Conservation (phyloP, 2,329 filamentous ascomycete genomes). For the Sporothrix mexicana region DNA sequence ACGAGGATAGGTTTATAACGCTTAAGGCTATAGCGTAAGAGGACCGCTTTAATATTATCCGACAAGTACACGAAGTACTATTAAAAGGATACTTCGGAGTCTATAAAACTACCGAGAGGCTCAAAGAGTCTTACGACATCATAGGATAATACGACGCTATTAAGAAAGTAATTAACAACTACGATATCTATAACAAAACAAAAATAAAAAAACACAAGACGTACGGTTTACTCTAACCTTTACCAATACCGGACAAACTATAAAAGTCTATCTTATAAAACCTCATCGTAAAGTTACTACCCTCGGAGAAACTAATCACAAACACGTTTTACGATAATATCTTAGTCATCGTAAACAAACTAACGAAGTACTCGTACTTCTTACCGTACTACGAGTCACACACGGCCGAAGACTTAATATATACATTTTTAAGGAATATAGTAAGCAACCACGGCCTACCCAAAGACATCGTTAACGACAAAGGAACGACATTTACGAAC, state of each 20-base stretch:
- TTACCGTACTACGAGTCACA: no score
- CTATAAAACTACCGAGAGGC: not conserved
- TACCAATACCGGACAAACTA: not conserved
- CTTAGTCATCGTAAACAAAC: not conserved
- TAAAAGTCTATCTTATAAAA: not conserved
- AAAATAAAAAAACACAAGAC: no score
- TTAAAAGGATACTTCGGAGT: not conserved
- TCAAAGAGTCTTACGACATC: not conserved
- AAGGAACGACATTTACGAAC: no score
- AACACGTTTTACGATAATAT: not conserved
- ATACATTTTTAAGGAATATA: no score
- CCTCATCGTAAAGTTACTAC: not conserved
- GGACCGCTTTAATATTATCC: not conserved
- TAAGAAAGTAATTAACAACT: no score
- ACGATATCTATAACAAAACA: no score
- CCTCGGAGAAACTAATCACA: not conserved
- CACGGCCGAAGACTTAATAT: no score
- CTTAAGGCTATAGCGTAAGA: not conserved
- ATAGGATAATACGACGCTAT: not conserved
- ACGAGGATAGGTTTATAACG: not conserved
- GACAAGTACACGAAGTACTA: not conserved
- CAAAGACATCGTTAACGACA: no score
- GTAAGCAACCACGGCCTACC: no score
- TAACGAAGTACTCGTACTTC: not conserved
- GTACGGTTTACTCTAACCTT: not conserved